phyloP scores from a whole-genome alignment of 371 early-diverging fungal species.

The Rhizopus microsporus region DNA sequence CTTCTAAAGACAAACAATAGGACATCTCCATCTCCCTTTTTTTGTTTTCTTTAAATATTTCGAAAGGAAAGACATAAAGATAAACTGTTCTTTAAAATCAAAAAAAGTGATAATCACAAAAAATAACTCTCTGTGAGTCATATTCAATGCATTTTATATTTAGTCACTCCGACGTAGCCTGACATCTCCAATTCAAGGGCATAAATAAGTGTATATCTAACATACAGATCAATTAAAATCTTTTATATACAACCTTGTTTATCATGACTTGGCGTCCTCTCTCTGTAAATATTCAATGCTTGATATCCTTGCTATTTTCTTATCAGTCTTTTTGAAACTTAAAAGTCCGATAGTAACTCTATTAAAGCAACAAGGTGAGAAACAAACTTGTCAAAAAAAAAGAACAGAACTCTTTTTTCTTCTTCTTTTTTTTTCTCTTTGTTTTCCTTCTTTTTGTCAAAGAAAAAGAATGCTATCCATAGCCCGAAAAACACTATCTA shows the following conservation, averaged over 20 bases:
- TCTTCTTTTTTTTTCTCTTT: constrained; percentile 6
- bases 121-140: constrained; percentile 10
- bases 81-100: constrained; percentile 7
- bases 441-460: constrained; percentile 10
- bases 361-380: not conserved
- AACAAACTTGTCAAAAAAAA: constrained; percentile 6
- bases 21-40: constrained; percentile 5
- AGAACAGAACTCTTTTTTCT: not conserved
- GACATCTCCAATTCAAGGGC: too few relatives aligned
- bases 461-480: constrained; percentile 32
- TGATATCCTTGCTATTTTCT: not conserved
- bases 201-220: too few relatives aligned
- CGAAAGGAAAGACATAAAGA: constrained; percentile 5
- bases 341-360: constrained; percentile 1
- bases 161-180: not conserved
- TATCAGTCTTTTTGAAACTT: not conserved
- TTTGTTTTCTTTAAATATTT: constrained; percentile 4
- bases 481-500: constrained; percentile 31
- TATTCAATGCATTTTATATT: constrained; percentile 10
- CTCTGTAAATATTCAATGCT: not conserved
- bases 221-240: too few relatives aligned
- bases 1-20: not conserved
- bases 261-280: not conserved
- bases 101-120: constrained; percentile 3
- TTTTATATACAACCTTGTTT: too few relatives aligned